Conservation (phyloP, 805 yeast species). For the Lachancea cidri region DNA sequence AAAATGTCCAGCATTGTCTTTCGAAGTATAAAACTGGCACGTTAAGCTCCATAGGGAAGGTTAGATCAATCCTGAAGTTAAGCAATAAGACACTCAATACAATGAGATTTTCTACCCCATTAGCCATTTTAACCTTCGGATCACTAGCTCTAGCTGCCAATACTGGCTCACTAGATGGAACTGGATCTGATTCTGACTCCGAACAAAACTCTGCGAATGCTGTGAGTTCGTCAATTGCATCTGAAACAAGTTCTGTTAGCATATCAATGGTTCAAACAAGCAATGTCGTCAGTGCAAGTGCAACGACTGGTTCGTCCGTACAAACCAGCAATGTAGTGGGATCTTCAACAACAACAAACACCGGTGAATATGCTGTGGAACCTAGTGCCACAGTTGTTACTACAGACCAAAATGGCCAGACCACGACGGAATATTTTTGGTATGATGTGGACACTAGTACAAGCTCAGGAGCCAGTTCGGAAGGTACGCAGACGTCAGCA, state of each 20-base stretch:
- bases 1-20: not conserved
- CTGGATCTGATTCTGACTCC: not conserved
- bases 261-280: slow-evolving; percentile 7
- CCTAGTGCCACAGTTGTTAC: slow-evolving; percentile 19
- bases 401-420: slow-evolving; percentile 17
- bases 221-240: not conserved
- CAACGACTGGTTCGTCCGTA: slow-evolving; percentile 3
- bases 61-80: no score
- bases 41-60: no score
- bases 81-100: not conserved
- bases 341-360: not conserved
- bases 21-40: not conserved
- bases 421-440: slow-evolving; percentile 19
- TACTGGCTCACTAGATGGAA: slow-evolving; percentile 3
- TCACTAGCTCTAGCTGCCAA: not conserved
- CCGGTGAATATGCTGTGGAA: slow-evolving; percentile 9
- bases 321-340: not conserved
- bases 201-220: not conserved
- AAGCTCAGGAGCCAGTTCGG: not conserved
- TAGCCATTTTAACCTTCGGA: not conserved
- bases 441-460: not conserved
- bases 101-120: not conserved
- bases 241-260: not conserved
- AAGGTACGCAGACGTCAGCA: no score
- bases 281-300: slow-evolving; percentile 4